These are phyloP conservation scores for Dissophora ornata DNA, from an alignment of 192 early-diverging fungal species.

Conservation along the genomic window DNA sequence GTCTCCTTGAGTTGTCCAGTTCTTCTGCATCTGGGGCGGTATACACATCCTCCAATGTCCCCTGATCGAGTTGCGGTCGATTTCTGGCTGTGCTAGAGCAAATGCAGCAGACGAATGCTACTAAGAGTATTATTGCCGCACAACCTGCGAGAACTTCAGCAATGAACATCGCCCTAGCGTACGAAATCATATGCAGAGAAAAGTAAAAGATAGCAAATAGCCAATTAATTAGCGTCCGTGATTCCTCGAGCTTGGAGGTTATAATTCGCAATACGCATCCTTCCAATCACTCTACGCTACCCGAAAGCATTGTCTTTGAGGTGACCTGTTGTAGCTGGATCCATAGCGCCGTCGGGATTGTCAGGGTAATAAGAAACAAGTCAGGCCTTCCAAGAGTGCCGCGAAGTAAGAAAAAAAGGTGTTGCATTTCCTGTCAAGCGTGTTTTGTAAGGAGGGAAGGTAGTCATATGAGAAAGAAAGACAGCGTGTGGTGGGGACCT, in stretches of 20 bases:
- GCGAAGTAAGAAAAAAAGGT: too few species aligned
- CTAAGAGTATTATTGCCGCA: slow-evolving; percentile 15
- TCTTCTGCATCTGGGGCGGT: not conserved
- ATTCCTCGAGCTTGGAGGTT: not conserved
- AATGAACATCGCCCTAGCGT: slow-evolving; percentile 20
- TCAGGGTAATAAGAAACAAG: too few species aligned
- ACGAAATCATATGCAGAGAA: not conserved
- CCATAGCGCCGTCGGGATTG: slow-evolving; percentile 8
- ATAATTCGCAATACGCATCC: not conserved
- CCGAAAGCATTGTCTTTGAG: slow-evolving; percentile 7
- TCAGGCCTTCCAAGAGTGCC: too few species aligned
- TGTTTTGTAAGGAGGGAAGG: too few species aligned
- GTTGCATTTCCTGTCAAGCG: too few species aligned
- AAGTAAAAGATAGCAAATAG: not conserved
- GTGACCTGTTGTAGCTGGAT: not conserved
- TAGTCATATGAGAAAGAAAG: too few species aligned
- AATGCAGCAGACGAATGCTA: slow-evolving; percentile 35
- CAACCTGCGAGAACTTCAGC: slow-evolving; percentile 39
- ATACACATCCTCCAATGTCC: not conserved
- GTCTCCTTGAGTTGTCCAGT: slow-evolving; percentile 7
- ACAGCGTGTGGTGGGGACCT: too few species aligned
- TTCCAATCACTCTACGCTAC: slow-evolving; percentile 2
- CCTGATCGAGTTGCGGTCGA: not conserved
- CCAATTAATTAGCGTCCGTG: not conserved
- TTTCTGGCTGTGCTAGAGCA: slow-evolving; percentile 28